Evolutionary conservation across 192 early-diverging fungal species (phyloP).

Genomic region (Obelidium mucronatum): DNA sequence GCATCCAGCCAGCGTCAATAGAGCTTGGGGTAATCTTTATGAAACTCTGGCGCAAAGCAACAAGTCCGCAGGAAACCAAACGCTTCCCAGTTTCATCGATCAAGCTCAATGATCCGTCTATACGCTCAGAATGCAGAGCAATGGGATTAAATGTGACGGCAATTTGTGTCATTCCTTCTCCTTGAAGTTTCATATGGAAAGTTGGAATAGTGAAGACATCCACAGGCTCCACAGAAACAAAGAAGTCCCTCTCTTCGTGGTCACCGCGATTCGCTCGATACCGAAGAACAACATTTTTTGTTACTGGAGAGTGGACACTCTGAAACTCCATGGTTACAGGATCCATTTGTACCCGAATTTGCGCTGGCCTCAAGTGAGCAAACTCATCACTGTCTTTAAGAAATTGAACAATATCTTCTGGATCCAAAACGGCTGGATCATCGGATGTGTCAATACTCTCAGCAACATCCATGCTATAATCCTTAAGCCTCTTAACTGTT

Average conservation of each 20-base stretch:
- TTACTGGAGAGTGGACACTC: conserved; percentile 55
- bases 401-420: conserved; percentile 58
- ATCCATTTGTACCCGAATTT: conserved; percentile 56
- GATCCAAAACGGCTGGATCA: conserved; percentile 49
- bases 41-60: conserved; percentile 59
- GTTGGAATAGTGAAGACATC: conserved; percentile 58
- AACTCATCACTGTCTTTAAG: conserved; percentile 58
- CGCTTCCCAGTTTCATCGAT: conserved; percentile 63
- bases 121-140: conserved; percentile 50
- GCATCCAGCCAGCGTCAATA: conserved; percentile 65
- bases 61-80: conserved; percentile 52
- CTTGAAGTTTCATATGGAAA: conserved; percentile 60
- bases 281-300: conserved; percentile 54
- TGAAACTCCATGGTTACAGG: conserved; percentile 58
- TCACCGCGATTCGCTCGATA: conserved; percentile 66
- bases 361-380: conserved; percentile 48
- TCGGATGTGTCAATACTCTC: conserved; percentile 18
- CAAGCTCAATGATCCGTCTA: conserved; percentile 57
- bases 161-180: conserved; percentile 62
- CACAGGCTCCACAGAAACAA: conserved; percentile 58
- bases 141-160: conserved; percentile 57
- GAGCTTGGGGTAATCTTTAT: conserved; percentile 55
- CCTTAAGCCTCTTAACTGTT: conserved; percentile 44
- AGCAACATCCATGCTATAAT: conserved; percentile 28
- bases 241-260: conserved; percentile 62